Conservation (phyloP, 345 rosid species). For the Pistacia vera region DNA sequence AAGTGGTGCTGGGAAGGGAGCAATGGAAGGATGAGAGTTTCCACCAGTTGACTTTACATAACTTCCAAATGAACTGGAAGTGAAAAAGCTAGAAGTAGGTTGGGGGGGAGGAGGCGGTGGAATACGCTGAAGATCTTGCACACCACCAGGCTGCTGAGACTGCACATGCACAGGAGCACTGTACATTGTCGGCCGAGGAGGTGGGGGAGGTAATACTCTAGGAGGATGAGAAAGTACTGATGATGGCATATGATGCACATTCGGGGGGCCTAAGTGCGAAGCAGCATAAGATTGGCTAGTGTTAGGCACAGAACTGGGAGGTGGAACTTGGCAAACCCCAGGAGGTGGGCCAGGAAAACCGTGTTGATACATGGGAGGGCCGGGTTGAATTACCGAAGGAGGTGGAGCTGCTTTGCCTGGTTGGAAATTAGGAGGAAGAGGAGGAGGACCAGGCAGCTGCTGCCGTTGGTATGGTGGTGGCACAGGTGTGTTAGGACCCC, state of each 20-base stretch:
- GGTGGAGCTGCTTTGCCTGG: slow-evolving; percentile 30
- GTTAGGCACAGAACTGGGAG: slow-evolving; percentile 26
- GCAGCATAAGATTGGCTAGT: slow-evolving; percentile 35
- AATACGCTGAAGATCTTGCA: slow-evolving; percentile 31
- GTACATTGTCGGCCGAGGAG: slow-evolving; percentile 35
- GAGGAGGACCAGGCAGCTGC: slow-evolving; percentile 29
- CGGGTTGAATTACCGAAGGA: slow-evolving; percentile 26
- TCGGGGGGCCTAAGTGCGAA: slow-evolving; percentile 31
- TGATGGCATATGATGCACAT: slow-evolving; percentile 25
- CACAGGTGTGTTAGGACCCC: slow-evolving; percentile 35
- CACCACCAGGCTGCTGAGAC: slow-evolving; percentile 26
- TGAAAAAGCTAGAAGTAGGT: slow-evolving; percentile 28
- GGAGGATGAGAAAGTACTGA: slow-evolving; percentile 35
- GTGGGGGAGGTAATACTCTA: slow-evolving; percentile 37
- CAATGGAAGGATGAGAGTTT: slow-evolving; percentile 23
- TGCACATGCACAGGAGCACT: slow-evolving; percentile 31
- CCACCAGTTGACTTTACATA: slow-evolving; percentile 15
- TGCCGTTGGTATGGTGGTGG: slow-evolving; percentile 38
- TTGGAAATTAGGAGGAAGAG: slow-evolving; percentile 29
- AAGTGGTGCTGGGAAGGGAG: slow-evolving; percentile 34
- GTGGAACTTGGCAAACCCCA: slow-evolving; percentile 34
- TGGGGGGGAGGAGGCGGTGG: slow-evolving; percentile 31
- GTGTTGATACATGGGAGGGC: slow-evolving; percentile 35
- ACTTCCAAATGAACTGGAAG: slow-evolving; percentile 28
- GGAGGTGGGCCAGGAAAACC: slow-evolving; percentile 34